A percentile compares a stretch with the other conserved stretches of the same genome.
These are phyloP conservation scores for Nicotiana knightiana DNA, from an alignment of 257 asterid species.

Conservation along the genomic window DNA sequence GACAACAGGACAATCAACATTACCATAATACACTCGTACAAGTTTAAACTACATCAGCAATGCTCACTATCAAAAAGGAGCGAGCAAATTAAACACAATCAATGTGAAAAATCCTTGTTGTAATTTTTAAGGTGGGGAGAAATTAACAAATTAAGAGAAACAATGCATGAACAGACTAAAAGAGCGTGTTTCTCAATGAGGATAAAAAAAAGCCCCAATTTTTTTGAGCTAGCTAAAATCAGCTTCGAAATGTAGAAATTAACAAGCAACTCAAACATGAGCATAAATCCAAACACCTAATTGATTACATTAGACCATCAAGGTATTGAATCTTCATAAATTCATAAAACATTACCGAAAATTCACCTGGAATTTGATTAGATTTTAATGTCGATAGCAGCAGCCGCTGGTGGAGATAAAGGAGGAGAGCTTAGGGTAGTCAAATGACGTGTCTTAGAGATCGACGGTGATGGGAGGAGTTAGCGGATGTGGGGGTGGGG, in stretches of 20 bases:
- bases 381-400: neutral
- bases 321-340: neutral
- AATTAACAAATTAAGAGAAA: neutral
- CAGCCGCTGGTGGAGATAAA: neutral
- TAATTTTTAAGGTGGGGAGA: neutral
- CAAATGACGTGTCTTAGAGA: neutral
- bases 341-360: neutral
- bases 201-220: conserved; percentile 1
- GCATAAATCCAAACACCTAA: neutral
- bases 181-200: neutral
- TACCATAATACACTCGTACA: neutral
- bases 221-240: neutral
- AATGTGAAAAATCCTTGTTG: neutral
- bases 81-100: neutral
- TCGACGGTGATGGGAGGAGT: neutral
- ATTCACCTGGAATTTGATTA: neutral
- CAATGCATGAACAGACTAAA: neutral
- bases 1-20: neutral
- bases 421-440: neutral
- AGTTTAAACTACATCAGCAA: neutral
- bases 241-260: neutral
- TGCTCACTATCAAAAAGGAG: neutral
- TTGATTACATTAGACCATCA: neutral
- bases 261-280: neutral
- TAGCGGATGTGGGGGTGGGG: neutral